These are phyloP conservation scores for Pestalotiopsis fici DNA, from an alignment of 2,329 filamentous ascomycete species.

Conservation along the genomic window DNA sequence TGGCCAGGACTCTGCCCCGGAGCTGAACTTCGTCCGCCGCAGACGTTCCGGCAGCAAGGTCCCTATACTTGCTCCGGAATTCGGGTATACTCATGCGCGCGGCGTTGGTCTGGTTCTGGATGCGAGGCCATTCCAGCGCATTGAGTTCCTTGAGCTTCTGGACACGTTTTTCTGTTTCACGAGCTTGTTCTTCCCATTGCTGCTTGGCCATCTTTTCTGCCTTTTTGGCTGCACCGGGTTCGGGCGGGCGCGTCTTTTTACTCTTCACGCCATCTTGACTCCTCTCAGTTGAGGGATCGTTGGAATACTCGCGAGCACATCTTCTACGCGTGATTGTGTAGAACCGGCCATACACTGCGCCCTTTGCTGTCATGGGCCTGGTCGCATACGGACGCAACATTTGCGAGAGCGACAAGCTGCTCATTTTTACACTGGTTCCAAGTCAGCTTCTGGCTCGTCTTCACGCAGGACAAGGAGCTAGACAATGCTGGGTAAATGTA, in stretches of 20 bases:
- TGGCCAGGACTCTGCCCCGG: constrained; percentile 29
- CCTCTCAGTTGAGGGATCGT: background rate
- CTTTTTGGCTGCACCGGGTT: background rate
- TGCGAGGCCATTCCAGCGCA: constrained; percentile 57
- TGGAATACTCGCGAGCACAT: background rate
- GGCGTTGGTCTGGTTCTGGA: constrained; percentile 31
- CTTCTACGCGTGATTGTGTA: constrained; percentile 40
- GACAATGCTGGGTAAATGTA: background rate
- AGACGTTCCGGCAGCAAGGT: constrained; percentile 16
- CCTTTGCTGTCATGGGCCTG: constrained; percentile 36
- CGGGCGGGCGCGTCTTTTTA: background rate
- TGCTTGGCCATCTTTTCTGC: background rate
- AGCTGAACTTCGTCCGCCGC: constrained; percentile 29
- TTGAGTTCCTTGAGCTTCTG: constrained; percentile 52
- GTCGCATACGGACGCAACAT: constrained; percentile 60
- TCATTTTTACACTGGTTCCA: constrained; percentile 40
- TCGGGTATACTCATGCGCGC: constrained; percentile 35
- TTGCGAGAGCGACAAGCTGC: constrained; percentile 39
- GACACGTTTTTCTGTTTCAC: constrained; percentile 36
- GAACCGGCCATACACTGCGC: constrained; percentile 46
- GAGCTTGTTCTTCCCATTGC: constrained; percentile 5
- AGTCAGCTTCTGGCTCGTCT: constrained; percentile 18
- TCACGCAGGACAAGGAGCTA: constrained; percentile 6
- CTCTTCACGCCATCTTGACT: background rate
- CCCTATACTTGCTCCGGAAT: constrained; percentile 36